A percentile compares a stretch with the other conserved stretches of the same genome.
Evolutionary conservation across 176 grass and related monocot species (phyloP).

Genomic region (Aechmea fasciata): DNA sequence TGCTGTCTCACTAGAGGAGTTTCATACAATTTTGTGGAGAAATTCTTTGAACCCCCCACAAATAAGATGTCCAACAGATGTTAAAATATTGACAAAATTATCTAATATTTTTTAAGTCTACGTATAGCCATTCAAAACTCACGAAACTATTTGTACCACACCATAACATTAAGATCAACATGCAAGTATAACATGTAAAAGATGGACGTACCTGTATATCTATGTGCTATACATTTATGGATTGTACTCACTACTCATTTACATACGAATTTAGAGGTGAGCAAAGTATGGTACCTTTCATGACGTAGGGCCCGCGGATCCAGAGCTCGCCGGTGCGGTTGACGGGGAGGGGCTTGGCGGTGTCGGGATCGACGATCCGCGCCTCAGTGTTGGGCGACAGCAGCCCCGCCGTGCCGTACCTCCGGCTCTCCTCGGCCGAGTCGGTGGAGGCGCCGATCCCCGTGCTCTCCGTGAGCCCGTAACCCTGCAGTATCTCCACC

Average conservation of each 20-base stretch:
- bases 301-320: conserved; percentile 76
- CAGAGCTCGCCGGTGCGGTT: conserved; percentile 90
- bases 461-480: conserved; percentile 89
- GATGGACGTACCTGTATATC: too few relatives aligned
- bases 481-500: conserved; percentile 85
- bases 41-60: too few relatives aligned
- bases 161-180: too few relatives aligned
- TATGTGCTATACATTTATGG: too few relatives aligned
- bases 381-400: conserved; percentile 80
- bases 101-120: too few relatives aligned
- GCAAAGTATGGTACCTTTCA: conserved; percentile 67
- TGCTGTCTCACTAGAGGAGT: too few relatives aligned
- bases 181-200: too few relatives aligned
- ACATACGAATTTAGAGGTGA: not conserved
- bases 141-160: too few relatives aligned
- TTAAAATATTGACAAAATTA: too few relatives aligned
- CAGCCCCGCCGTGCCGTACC: conserved; percentile 83
- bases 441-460: conserved; percentile 90
- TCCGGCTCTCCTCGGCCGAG: conserved; percentile 74
- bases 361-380: conserved; percentile 74
- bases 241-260: not conserved
- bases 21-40: too few relatives aligned
- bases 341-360: conserved; percentile 37
- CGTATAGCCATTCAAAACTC: too few relatives aligned
- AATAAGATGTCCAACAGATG: too few relatives aligned